Conservation (phyloP, 1,284 basidiomycete genomes). For the Calocybe gambosa region DNA sequence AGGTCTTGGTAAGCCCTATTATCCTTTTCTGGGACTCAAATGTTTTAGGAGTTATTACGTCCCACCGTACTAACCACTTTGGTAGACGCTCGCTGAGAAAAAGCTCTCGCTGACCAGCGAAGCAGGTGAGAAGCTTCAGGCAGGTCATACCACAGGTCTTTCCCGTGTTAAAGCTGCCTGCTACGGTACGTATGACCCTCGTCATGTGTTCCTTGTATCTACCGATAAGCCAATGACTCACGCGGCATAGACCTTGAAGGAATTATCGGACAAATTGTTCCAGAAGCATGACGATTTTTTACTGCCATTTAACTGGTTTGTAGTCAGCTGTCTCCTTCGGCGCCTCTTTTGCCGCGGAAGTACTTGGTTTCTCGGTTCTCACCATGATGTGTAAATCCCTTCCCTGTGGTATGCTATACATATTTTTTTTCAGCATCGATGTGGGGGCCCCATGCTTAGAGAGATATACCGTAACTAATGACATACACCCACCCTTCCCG, state of each 20-base stretch:
- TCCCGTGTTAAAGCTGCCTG: slow-evolving; percentile 16
- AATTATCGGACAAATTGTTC: slow-evolving; percentile 15
- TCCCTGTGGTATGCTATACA: not conserved
- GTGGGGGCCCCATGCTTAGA: too few species aligned
- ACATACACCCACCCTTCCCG: not conserved
- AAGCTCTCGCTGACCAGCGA: slow-evolving; percentile 11
- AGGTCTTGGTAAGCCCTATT: slow-evolving; percentile 15
- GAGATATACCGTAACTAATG: not conserved
- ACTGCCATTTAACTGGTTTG: not conserved
- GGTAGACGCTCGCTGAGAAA: slow-evolving; percentile 9
- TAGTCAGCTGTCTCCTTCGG: not conserved
- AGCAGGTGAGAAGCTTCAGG: slow-evolving; percentile 12
- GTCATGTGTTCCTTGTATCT: slow-evolving; percentile 1
- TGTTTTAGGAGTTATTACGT: not conserved
- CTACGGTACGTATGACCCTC: slow-evolving; percentile 12
- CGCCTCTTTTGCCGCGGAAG: not conserved
- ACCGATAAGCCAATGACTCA: not conserved
- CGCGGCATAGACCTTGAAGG: slow-evolving; percentile 11
- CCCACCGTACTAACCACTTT: not conserved
- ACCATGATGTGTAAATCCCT: not conserved
- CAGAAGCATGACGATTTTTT: slow-evolving; percentile 3
- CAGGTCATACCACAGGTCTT: slow-evolving; percentile 16
- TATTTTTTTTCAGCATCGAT: not conserved
- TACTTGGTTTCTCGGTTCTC: not conserved
- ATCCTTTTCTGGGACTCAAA: not conserved